Evolutionary conservation across 768 basidiomycete genomes (phyloP).

Genomic region (Hygrocybe coccinea): DNA sequence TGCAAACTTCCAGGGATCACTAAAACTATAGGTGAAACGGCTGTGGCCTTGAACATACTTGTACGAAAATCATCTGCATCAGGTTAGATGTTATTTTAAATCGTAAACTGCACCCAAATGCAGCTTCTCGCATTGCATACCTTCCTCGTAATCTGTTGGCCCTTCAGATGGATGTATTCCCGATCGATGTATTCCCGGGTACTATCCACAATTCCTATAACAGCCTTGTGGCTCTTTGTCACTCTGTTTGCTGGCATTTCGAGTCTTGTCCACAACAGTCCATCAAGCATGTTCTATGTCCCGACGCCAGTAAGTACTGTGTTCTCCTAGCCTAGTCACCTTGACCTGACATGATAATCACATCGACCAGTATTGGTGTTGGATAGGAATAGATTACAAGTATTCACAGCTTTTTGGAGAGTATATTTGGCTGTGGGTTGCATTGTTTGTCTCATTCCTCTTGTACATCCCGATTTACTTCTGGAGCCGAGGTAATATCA

Average conservation of each 20-base stretch:
- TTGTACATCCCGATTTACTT: constrained; percentile 4
- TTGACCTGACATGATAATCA: not conserved
- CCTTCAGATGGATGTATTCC: not conserved
- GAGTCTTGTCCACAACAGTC: not conserved
- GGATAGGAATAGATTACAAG: constrained; percentile 4
- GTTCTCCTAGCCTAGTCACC: not conserved
- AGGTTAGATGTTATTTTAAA: not conserved
- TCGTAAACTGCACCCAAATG: not conserved
- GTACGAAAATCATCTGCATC: too few species aligned
- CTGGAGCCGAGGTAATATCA: constrained; percentile 1
- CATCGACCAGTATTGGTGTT: constrained; percentile 5
- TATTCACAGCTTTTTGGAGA: not conserved
- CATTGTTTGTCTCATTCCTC: not conserved
- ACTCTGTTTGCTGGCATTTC: not conserved
- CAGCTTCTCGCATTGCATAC: constrained; percentile 1
- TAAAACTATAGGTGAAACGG: not conserved
- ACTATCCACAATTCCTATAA: constrained; percentile 14
- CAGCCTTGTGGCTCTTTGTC: constrained; percentile 28
- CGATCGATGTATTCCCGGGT: not conserved
- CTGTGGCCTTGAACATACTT: not conserved
- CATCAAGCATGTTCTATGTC: not conserved
- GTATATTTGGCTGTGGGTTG: constrained; percentile 6
- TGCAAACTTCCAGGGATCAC: not conserved
- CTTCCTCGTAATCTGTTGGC: not conserved
- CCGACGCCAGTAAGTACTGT: constrained; percentile 1